Evolutionary conservation across 164 flowering plant genomes (phyloP), one percentile per base, ranked within the genome.

Genomic region (Amborella trichopoda): DNA sequence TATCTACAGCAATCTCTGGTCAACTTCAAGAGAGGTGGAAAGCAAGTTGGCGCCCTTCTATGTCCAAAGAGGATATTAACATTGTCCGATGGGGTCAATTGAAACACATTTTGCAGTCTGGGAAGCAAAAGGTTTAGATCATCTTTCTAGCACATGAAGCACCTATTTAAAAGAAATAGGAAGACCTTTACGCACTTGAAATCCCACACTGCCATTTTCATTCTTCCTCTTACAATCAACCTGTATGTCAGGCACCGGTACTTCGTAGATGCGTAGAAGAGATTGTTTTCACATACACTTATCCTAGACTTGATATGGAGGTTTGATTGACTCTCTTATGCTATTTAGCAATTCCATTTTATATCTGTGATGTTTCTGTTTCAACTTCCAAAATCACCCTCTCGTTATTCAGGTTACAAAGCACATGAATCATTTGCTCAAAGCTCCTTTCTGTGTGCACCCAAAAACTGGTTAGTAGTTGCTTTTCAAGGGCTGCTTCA

Each of bases 251-350:
- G 83, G 68, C 40, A n/a, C 80, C 56, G 20, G 82, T 82, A 45
- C 63, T 81, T 55, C 85, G 83, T 6, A 65, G 76, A 60, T 79
- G 94, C 46, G 67, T 85, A 46, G 93, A 93, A 67, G 99, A 88
- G 67, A 83, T 93, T 44, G 79, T 88, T 38, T 93, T 93, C 63
- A 50, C 78, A 40, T 83, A 63, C 62, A 65, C 94, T 40, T 88
- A 88, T 51, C 99, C 99, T 5, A 75, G 99, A 71, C 75, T 88
- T 56, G 99, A 88, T 65, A 72, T 78, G 87, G 94, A 80, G 97
- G 99, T 89, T 49, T 54, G 64, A 20, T 21, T 34, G 28, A 26
- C 23, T 28, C 6, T 40, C 17, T 28, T 17, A 44, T 52, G n/a
- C n/a, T n/a, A n/a, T n/a, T n/a, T n/a, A n/a, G n/a, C n/a, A n/a